Base-by-base conservation (phyloP, 306 rosid genomes). In the Vigna mungo region DNA sequence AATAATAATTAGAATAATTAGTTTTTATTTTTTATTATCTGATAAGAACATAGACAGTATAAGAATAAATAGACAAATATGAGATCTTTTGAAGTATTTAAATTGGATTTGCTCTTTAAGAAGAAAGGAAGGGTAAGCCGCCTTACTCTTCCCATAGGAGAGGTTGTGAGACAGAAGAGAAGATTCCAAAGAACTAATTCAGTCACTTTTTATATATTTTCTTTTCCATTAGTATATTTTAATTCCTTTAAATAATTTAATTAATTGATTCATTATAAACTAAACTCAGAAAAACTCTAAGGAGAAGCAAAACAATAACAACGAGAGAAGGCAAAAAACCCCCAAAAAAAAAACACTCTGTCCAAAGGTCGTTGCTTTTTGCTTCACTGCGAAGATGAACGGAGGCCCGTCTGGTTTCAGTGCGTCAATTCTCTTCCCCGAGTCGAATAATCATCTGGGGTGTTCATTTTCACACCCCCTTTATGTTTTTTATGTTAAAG, bases 341-440 rank as follows among this genome's bases (percentile, higher is more conserved):
- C 53, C 61, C 36, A 21, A 27, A 21, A 27, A 21, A 21, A 25
- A 30, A 69, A 39, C 58, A 48, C 67, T 23, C 39, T 47, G 73
- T 71, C 47, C 70, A 36, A 74, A 80, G 82, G 82, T 84, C 69
- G 75, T 89, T 47, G 80, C 76, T 86, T 58, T 78, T 65, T 77
- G 68, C 83, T 84, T 79, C 84, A 72, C 89, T 80, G 85, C 64
- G 86, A 91, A 85, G 90, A 96, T 96, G 98, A 92, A 92, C 97
- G 98, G 96, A 69, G 99, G 99, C 79, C 99, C 98, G 17, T 92
- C 99, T 78, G 99, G 99, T 85, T 96, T 96, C 88, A 79, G 99
- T 95, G 68, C 76, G 98, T 89, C 3, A 39, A 52, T 46, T 64
- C 74, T 72, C 79, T 27, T 61, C 39, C n/a, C 43, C 68, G 5